Conservation (phyloP, 768 basidiomycete species). For the Neoboletus brunneissimus region DNA sequence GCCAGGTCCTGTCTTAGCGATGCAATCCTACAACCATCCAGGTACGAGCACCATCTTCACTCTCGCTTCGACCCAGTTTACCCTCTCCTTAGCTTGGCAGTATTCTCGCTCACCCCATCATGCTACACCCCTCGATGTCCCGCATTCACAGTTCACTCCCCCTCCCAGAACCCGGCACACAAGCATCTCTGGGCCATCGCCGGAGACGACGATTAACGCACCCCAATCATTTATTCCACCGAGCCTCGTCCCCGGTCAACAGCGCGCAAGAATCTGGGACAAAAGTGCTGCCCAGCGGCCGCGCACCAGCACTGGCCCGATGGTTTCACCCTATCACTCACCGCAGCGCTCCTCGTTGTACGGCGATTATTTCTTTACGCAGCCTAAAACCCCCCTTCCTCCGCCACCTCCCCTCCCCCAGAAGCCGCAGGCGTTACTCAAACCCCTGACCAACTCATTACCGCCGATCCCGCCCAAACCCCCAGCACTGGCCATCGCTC, state of each 20-base stretch:
- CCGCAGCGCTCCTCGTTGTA: constrained; percentile 22
- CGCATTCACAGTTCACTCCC: constrained; percentile 5
- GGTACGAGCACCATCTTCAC: constrained; percentile 10
- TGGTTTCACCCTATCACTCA: constrained; percentile 8
- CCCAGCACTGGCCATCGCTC: constrained; percentile 6
- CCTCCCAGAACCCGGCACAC: constrained; percentile 21
- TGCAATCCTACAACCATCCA: constrained; percentile 35
- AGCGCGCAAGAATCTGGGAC: constrained; percentile 24
- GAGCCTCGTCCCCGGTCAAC: constrained; percentile 25
- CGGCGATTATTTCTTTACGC: constrained; percentile 27
- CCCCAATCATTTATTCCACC: constrained; percentile 19
- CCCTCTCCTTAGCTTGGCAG: constrained; percentile 17
- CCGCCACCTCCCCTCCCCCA: constrained; percentile 33
- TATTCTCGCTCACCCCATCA: constrained; percentile 22
- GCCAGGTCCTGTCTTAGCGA: neutral
- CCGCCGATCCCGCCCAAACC: constrained; percentile 46
- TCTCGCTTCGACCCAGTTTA: neutral
- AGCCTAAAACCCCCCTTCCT: constrained; percentile 16
- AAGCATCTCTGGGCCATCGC: constrained; percentile 16
- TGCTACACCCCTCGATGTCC: constrained; percentile 17
- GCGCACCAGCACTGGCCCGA: constrained; percentile 8
- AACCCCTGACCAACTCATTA: constrained; percentile 33
- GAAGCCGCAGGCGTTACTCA: constrained; percentile 26
- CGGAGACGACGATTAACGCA: neutral
- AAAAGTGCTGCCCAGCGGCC: constrained; percentile 9